Percentiles rank a stretch among this genome's conserved stretches.
Evolutionary conservation across 257 asterid species (phyloP).

Genomic region (Scutellaria baicalensis): DNA sequence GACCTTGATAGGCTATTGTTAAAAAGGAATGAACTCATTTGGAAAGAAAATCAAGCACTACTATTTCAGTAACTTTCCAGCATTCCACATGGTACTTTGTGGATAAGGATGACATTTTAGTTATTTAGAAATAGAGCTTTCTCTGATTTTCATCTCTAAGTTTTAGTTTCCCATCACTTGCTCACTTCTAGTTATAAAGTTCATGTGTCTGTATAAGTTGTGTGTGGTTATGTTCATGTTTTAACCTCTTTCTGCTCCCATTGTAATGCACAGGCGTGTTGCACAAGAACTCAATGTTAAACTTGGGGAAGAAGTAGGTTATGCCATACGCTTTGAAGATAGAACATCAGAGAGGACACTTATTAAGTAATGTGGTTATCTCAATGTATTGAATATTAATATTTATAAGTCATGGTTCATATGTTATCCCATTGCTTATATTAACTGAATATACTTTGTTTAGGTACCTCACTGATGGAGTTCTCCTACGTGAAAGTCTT

Average conservation of each 20-base stretch:
- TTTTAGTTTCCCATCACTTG: background rate
- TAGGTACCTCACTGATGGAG: constrained; percentile 98
- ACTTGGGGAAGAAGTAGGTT: constrained; percentile 95
- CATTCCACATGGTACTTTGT: background rate
- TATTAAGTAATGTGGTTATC: constrained; percentile 56
- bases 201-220: background rate
- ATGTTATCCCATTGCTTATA: background rate
- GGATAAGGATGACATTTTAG: background rate
- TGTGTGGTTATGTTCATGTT: background rate
- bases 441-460: constrained; percentile 14
- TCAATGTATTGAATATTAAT: background rate
- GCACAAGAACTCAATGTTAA: constrained; percentile 79
- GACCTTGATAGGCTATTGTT: background rate
- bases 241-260: background rate
- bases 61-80: background rate
- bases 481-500: constrained; percentile 95
- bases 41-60: background rate
- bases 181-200: background rate
- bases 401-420: background rate
- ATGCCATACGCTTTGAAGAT: constrained; percentile 94
- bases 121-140: background rate
- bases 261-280: constrained; percentile 56
- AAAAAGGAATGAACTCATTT: background rate
- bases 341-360: constrained; percentile 76
- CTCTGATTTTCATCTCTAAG: background rate